A percentile compares a stretch with the other conserved stretches of the same genome.
phyloP scores from a whole-genome alignment of 371 early-diverging fungal species.

The Lichtheimia corymbifera region DNA sequence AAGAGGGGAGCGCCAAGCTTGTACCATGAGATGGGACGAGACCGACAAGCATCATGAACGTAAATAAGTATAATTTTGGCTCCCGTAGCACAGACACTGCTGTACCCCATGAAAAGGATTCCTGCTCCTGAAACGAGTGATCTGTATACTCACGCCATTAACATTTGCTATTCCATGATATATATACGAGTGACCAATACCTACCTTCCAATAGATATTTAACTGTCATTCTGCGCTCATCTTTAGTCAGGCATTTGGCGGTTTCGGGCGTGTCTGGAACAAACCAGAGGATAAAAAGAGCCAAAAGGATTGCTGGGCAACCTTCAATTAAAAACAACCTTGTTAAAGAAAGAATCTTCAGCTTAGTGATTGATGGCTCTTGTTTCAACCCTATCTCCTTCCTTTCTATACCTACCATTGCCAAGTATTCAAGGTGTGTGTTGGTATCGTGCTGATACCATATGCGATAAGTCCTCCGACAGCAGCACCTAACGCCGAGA shows the following conservation, averaged over 20 bases:
- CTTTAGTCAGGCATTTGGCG: conserved; percentile 51
- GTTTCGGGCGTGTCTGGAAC: conserved; percentile 62
- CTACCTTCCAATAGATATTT: no score
- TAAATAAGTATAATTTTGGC: conserved; percentile 38
- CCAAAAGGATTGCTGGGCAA: conserved; percentile 38
- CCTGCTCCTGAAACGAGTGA: neutral
- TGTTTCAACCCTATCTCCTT: neutral
- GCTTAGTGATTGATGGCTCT: neutral
- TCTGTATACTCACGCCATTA: no score
- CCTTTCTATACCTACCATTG: conserved; percentile 27
- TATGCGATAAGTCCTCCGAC: conserved; percentile 37
- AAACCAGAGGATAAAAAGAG: conserved; percentile 32
- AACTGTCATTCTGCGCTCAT: conserved; percentile 32
- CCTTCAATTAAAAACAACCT: conserved; percentile 62
- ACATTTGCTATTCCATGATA: no score
- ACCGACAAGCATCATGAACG: conserved; percentile 32
- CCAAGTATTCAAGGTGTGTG: conserved; percentile 31
- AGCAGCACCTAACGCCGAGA: conserved; percentile 42
- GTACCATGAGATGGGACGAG: conserved; percentile 36
- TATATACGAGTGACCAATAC: no score
- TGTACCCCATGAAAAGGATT: conserved; percentile 43
- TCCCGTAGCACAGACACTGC: conserved; percentile 34
- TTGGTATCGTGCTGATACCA: conserved; percentile 34
- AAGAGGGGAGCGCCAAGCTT: conserved; percentile 37
- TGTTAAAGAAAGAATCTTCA: no score